Evolutionary conservation across 2,329 filamentous ascomycete genomes (phyloP).

Genomic region (Chlorencoelia australis): DNA sequence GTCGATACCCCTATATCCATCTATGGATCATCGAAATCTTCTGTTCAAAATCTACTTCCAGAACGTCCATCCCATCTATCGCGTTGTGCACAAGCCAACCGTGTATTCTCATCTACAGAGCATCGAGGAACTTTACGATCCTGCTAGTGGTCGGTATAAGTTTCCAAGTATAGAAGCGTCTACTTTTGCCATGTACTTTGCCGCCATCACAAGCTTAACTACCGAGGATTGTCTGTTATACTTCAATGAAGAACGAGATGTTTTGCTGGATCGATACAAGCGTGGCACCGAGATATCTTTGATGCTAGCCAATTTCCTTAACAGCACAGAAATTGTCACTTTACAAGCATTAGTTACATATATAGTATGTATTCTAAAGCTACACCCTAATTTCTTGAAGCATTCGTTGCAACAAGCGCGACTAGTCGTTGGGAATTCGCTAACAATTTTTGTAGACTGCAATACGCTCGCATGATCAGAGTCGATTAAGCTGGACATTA

Average conservation of each 20-base stretch:
- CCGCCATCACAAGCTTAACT: slow-evolving; percentile 30
- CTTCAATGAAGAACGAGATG: slow-evolving; percentile 41
- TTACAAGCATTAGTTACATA: slow-evolving; percentile 54
- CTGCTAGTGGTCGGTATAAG: slow-evolving; percentile 2
- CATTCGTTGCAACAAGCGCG: too few relatives aligned
- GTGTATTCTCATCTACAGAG: background rate
- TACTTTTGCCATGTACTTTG: background rate
- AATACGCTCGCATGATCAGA: slow-evolving; percentile 18
- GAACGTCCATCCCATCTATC: slow-evolving; percentile 5
- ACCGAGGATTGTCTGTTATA: slow-evolving; percentile 33
- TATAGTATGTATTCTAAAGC: slow-evolving; percentile 42
- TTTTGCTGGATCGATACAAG: slow-evolving; percentile 7
- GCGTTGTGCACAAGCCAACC: slow-evolving; percentile 1
- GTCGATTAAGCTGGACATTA: slow-evolving; percentile 33
- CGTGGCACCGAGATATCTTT: slow-evolving; percentile 9
- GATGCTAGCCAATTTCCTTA: slow-evolving; percentile 48
- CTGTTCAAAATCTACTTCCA: slow-evolving; percentile 1
- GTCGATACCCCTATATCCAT: slow-evolving; percentile 1
- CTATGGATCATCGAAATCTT: background rate
- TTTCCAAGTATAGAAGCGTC: slow-evolving; percentile 5
- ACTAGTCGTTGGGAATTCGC: background rate
- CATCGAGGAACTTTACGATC: background rate
- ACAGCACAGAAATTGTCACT: slow-evolving; percentile 49
- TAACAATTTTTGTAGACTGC: slow-evolving; percentile 4
- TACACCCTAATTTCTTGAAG: background rate